phyloP scores from a whole-genome alignment of 306 rosid species.

The Cucumis sativus region DNA sequence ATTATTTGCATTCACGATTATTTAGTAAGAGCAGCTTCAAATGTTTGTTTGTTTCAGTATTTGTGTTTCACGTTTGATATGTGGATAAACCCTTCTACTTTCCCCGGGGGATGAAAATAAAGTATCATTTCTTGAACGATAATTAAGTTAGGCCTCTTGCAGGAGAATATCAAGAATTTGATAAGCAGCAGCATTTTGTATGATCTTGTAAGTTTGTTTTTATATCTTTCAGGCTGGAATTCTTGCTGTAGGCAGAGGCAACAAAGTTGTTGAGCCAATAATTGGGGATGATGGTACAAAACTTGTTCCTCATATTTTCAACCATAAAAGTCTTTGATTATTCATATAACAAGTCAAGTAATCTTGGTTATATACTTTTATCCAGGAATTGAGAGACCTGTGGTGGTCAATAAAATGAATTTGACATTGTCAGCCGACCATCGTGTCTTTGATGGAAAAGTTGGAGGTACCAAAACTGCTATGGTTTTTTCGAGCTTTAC shows the following conservation, averaged over 20 bases:
- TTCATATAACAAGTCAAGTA: not conserved
- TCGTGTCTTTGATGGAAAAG: constrained; percentile 89
- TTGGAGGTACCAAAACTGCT: constrained; percentile 53
- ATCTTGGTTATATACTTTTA: constrained; percentile 1
- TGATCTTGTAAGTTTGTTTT: constrained; percentile 1
- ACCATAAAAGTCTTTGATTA: constrained; percentile 2
- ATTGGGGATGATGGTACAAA: constrained; percentile 65
- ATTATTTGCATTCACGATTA: not conserved
- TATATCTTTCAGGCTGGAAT: constrained; percentile 70
- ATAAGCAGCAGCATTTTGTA: not conserved
- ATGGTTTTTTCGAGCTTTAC: not conserved
- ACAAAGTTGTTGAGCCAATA: constrained; percentile 70
- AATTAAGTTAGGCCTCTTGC: not conserved
- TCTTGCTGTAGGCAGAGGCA: constrained; percentile 97
- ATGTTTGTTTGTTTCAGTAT: not conserved
- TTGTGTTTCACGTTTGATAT: not conserved
- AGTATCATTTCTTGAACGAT: not conserved
- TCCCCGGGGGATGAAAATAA: not conserved
- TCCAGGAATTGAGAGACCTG: constrained; percentile 73
- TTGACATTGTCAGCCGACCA: constrained; percentile 87
- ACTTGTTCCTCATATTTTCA: constrained; percentile 11
- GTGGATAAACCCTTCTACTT: not conserved
- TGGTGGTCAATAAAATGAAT: constrained; percentile 58
- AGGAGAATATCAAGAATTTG: not conserved
- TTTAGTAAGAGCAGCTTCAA: not conserved